These are phyloP conservation scores for Penicillium griseofulvum DNA, from an alignment of 2,329 filamentous ascomycete genomes.

Conservation along the genomic window DNA sequence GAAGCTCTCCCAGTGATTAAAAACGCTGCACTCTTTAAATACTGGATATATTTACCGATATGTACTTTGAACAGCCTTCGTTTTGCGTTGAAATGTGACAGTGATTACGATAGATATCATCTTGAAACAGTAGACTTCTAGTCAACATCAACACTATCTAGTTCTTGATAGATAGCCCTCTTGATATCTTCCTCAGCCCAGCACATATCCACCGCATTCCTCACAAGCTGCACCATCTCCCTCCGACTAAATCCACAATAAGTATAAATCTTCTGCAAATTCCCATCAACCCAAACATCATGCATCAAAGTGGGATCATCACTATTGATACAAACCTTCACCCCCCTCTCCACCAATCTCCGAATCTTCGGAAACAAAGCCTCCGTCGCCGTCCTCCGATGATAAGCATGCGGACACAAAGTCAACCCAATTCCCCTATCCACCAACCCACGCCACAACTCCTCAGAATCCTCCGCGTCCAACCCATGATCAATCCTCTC, in stretches of 20 bases:
- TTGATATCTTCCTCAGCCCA: constrained; percentile 48
- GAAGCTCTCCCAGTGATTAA: background rate
- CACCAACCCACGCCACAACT: constrained; percentile 35
- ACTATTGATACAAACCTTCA: constrained; percentile 50
- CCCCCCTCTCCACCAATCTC: constrained; percentile 44
- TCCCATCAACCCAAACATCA: constrained; percentile 51
- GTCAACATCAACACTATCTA: constrained; percentile 10
- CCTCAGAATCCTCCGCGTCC: constrained; percentile 36
- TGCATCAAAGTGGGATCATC: constrained; percentile 53
- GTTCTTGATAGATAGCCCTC: constrained; percentile 13
- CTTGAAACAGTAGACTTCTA: too few species aligned
- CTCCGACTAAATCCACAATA: constrained; percentile 42
- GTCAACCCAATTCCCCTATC: constrained; percentile 40
- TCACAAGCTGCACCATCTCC: constrained; percentile 46
- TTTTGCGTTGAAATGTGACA: too few species aligned
- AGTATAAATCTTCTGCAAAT: constrained; percentile 46
- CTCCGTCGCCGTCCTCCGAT: constrained; percentile 44
- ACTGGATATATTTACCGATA: too few species aligned
- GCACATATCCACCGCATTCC: constrained; percentile 47
- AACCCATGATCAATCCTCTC: constrained; percentile 47
- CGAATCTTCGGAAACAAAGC: constrained; percentile 47
- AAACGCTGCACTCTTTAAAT: too few species aligned
- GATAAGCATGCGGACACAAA: constrained; percentile 42
- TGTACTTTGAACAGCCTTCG: too few species aligned
- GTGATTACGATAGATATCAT: too few species aligned